Base-by-base conservation (phyloP, 768 basidiomycete species). In the Crepidotus variabilis region DNA sequence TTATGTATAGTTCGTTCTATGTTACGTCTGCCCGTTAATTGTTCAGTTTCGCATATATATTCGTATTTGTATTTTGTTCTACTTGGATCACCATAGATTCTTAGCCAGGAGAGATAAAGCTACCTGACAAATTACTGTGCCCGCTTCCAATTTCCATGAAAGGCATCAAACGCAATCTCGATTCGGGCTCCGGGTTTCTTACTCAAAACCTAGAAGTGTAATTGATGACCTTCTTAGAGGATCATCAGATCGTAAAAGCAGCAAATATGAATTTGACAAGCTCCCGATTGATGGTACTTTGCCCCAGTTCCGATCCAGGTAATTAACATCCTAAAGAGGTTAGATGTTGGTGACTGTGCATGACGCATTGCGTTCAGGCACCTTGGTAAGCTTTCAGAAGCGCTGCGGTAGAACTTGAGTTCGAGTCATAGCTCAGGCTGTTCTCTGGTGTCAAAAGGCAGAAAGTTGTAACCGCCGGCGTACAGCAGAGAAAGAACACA, bases 1-100 rank as follows among this genome's bases (percentile, higher is more conserved):
- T 53, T 63, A 63, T 61, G 57, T 60, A 57, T 58, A 46, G 35
- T 13, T 47, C 45, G 22, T 45, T 34, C 55, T 24, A 48, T 46
- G 35, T 21, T 49, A 50, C 46, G 13, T 24, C 32, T 51, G 35
- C n/a, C 21, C 33, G 33, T 21, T 34, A 18, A 10, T 36, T 36
- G 33, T 28, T 28, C 28, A 8, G 28, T 28, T 28, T 28, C 28
- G 28, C 28, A 8, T 28, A 28, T 28, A 28, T 4, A 3, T 28
- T 28, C 28, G 28, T 28, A 43, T 16, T 20, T 43, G 39, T 43
- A 43, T 14, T 5, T 43, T 43, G 18, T 20, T 4, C 39, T 43
- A 16, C 13, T 43, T 43, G 3, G 4, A 5, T 5, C 13, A 16
- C 13, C 39, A 16, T 11, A 20, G 39, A 8, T 36, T 16, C 4